Percentiles rank a stretch among this genome's conserved stretches.
Evolutionary conservation across 306 rosid genomes (phyloP).

Genomic region (Benincasa hispida): DNA sequence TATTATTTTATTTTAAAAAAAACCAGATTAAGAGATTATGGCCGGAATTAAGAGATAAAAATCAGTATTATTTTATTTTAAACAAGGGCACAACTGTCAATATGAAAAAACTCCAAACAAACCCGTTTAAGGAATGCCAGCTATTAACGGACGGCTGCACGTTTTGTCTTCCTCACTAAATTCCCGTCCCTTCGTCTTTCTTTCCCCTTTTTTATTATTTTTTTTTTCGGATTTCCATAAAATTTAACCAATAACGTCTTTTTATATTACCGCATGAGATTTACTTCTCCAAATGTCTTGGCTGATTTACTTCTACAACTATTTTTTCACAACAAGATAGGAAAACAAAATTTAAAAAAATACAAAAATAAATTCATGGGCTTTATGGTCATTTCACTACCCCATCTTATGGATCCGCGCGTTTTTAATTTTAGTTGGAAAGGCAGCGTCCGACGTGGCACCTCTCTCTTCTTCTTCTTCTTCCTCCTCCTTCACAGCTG

Average conservation of each 20-base stretch:
- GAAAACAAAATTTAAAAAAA: not conserved
- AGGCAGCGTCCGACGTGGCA: slow-evolving; percentile 19
- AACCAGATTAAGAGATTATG: not conserved
- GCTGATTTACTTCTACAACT: not conserved
- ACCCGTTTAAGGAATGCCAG: slow-evolving; percentile 8
- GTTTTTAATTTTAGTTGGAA: not conserved
- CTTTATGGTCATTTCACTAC: not conserved
- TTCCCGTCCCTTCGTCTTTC: not conserved
- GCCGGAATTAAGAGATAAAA: too few species aligned
- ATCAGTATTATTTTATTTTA: too few species aligned
- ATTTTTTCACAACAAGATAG: not conserved
- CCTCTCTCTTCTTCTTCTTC: not conserved
- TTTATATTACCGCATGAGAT: not conserved
- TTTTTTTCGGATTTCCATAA: not conserved
- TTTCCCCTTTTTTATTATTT: not conserved
- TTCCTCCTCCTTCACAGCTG: slow-evolving; percentile 6
- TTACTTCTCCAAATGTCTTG: not conserved
- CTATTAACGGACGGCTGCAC: slow-evolving; percentile 6
- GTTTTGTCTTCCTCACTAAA: not conserved
- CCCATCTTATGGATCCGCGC: not conserved
- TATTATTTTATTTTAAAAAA: not conserved
- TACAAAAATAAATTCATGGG: not conserved
- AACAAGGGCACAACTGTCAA: not conserved
- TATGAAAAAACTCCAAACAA: not conserved
- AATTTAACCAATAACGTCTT: not conserved